Evolutionary conservation across 176 grass and related monocot genomes (phyloP), one percentile per base, ranked within the genome.

Genomic region (Otatea glauca): DNA sequence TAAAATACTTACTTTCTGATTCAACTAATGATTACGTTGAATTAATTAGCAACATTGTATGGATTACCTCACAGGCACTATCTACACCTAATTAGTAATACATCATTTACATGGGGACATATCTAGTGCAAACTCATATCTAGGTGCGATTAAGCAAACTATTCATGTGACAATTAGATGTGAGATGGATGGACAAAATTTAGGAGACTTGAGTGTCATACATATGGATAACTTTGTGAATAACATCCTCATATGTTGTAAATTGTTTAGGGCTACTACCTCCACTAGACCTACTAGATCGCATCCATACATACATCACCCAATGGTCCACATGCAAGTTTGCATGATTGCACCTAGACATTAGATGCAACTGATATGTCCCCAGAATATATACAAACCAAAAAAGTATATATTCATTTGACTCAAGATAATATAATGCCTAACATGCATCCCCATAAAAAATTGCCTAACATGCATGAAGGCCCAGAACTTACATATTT

Each of bases 31-130:
- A 56, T 43, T 50, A 24, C 13, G 84, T 43, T 44, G 9, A 65
- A 73, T 54, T 68, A 77, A 16, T 47, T 44, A 20, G 12, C 66
- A 42, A 65, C 83, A 13, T 15, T 47, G 72, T 43, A 88, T 83
- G 23, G 53, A 35, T 44, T 39, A 68, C 64, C 11, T 16, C 32
- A 65, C 20, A 39, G 45, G 45, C 9, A 75, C 27, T 54, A 25
- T 38, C 45, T 80, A 6, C 63, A 80, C 12, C 45, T 51, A 74
- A 50, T 12, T 61, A 68, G 20, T 8, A 53, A 66, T 21, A 24
- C 5, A 67, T 15, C 13, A 67, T 70, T 45, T 60, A 83, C 49
- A 60, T 43, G n/a, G 13, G 11, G 35, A 24, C 10, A 18, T 27
- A 70, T 58, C 21, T 81, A 50, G 21, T 43, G 21, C 49, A 43